phyloP scores from a whole-genome alignment of 106 monocot species.

The Dendrobium huoshanense region DNA sequence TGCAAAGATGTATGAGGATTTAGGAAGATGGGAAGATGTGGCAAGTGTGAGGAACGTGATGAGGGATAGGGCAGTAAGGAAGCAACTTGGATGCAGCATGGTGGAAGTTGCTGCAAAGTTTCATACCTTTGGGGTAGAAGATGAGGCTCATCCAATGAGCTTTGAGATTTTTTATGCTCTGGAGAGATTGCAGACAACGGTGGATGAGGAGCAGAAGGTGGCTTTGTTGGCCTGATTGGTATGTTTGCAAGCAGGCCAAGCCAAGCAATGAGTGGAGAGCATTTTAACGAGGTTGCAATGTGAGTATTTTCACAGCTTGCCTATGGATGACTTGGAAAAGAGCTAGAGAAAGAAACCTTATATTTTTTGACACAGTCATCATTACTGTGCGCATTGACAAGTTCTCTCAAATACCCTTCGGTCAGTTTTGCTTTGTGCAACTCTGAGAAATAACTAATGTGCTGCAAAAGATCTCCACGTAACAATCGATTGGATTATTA shows the following conservation, averaged over 20 bases:
- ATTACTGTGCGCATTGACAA: not conserved
- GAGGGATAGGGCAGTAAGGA: slow-evolving; percentile 36
- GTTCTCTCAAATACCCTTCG: no score
- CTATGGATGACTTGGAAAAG: not conserved
- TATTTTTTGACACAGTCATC: not conserved
- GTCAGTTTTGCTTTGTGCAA: no score
- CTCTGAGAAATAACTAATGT: no score
- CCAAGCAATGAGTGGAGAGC: no score
- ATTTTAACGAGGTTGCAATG: not conserved
- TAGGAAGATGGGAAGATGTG: slow-evolving; percentile 32
- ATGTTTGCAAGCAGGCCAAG: not conserved
- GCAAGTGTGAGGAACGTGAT: slow-evolving; percentile 40
- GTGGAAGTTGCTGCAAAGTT: slow-evolving; percentile 31
- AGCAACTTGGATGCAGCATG: slow-evolving; percentile 38
- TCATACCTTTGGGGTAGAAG: slow-evolving; percentile 43
- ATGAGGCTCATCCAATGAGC: slow-evolving; percentile 32
- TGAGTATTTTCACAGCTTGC: not conserved
- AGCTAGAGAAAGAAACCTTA: no score
- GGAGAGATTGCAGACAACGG: slow-evolving; percentile 18
- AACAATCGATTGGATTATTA: no score
- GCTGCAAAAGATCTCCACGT: no score
- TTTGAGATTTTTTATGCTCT: slow-evolving; percentile 24
- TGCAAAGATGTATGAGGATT: slow-evolving; percentile 38
- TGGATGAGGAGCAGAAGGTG: slow-evolving; percentile 13
- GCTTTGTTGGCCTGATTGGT: not conserved